These are phyloP conservation scores for Cicer cuneatum DNA, from an alignment of 306 rosid species.

Conservation along the genomic window DNA sequence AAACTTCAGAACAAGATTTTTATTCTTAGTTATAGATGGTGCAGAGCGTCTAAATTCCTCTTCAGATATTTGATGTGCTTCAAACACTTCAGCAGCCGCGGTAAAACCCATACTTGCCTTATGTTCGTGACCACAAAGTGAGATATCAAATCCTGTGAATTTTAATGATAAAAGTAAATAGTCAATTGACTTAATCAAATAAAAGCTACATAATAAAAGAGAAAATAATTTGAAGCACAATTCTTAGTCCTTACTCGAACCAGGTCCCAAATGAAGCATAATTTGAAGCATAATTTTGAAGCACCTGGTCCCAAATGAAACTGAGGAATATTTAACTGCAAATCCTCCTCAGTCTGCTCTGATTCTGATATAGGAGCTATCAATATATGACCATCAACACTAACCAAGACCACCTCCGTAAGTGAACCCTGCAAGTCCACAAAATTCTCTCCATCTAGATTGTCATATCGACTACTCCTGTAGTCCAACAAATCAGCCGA, in stretches of 20 bases:
- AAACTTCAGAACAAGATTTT: slow-evolving; percentile 65
- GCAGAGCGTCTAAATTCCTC: slow-evolving; percentile 71
- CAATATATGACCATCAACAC: slow-evolving; percentile 87
- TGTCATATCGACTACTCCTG: slow-evolving; percentile 58
- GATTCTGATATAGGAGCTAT: slow-evolving; percentile 81
- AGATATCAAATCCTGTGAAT: slow-evolving; percentile 77
- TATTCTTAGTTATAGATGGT: slow-evolving; percentile 65
- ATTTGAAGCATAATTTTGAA: too few relatives aligned
- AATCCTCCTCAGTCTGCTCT: slow-evolving; percentile 64
- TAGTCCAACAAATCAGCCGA: slow-evolving; percentile 67
- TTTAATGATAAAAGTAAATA: slow-evolving; percentile 32
- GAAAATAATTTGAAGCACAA: slow-evolving; percentile 34
- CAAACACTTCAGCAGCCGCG: slow-evolving; percentile 80
- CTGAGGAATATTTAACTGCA: slow-evolving; percentile 74
- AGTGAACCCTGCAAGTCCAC: slow-evolving; percentile 60
- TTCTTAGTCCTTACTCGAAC: slow-evolving; percentile 47
- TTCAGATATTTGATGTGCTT: slow-evolving; percentile 61
- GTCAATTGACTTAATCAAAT: slow-evolving; percentile 26
- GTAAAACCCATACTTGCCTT: slow-evolving; percentile 72
- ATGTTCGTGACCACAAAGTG: slow-evolving; percentile 82
- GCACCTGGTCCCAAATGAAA: slow-evolving; percentile 90
- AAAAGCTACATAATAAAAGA: slow-evolving; percentile 37
- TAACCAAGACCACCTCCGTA: slow-evolving; percentile 83
- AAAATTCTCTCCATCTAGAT: slow-evolving; percentile 56
- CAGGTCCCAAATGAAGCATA: too few relatives aligned